Percentiles rank a stretch among this genome's conserved stretches.
Evolutionary conservation across 371 early-diverging fungal species (phyloP).

Genomic region (Coemansia sp.): DNA sequence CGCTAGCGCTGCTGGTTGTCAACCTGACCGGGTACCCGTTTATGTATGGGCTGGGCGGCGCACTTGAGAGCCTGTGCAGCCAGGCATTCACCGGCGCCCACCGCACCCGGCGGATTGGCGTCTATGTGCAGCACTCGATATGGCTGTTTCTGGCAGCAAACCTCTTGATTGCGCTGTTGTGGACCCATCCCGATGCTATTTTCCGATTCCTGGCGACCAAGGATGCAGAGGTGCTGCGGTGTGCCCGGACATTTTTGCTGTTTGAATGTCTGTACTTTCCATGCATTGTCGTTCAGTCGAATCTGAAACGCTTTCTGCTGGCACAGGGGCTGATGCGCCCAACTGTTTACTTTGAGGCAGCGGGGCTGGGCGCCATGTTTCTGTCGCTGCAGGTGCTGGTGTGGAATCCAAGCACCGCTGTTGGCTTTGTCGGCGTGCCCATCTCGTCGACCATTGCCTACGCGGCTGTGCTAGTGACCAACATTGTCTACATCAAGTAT

Average conservation of each 20-base stretch:
- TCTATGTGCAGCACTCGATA: constrained; percentile 49
- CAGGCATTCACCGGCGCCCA: constrained; percentile 48
- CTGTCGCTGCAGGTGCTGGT: constrained; percentile 26
- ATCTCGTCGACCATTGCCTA: constrained; percentile 38
- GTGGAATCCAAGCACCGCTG: constrained; percentile 24
- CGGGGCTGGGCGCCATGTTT: constrained; percentile 33
- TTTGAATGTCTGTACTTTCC: constrained; percentile 41
- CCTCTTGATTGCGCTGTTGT: constrained; percentile 22
- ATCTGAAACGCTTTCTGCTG: constrained; percentile 46
- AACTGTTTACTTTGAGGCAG: constrained; percentile 36
- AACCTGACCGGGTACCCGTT: constrained; percentile 49
- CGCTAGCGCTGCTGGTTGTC: constrained; percentile 37
- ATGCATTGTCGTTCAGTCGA: constrained; percentile 32
- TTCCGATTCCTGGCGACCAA: constrained; percentile 32
- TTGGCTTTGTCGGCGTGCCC: constrained; percentile 50
- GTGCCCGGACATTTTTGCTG: constrained; percentile 30
- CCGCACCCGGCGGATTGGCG: constrained; percentile 27
- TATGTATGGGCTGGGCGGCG: constrained; percentile 50
- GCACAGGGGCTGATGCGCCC: constrained; percentile 49
- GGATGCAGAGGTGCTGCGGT: constrained; percentile 35
- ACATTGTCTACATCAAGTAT: constrained; percentile 21
- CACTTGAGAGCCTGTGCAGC: constrained; percentile 52
- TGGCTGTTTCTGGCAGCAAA: constrained; percentile 37
- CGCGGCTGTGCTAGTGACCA: constrained; percentile 20
- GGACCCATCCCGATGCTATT: constrained; percentile 34